phyloP scores from a whole-genome alignment of 129 eudicot genomes.

The Pulicaria dysenterica region DNA sequence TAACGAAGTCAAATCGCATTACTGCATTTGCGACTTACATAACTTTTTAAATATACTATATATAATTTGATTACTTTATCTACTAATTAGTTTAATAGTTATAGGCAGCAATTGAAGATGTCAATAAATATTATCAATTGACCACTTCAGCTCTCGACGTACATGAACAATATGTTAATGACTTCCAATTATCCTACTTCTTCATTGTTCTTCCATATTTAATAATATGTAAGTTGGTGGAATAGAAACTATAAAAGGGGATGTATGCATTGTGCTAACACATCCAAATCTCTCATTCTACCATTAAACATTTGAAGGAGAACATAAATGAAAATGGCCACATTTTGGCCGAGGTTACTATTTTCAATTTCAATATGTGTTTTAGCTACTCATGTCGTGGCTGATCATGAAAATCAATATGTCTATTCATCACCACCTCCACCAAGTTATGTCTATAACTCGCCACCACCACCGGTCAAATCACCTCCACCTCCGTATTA shows the following conservation, averaged over 20 bases:
- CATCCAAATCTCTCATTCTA: constrained; percentile 15
- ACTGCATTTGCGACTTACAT: no score
- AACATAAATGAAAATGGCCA: constrained; percentile 1
- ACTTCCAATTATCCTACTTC: constrained; percentile 18
- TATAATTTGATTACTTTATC: no score
- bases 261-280: background rate
- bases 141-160: constrained; percentile 6
- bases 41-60: no score
- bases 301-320: background rate
- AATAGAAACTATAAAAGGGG: constrained; percentile 24
- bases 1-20: no score
- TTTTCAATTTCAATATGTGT: constrained; percentile 7
- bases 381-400: constrained; percentile 17
- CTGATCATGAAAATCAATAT: constrained; percentile 26
- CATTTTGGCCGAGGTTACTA: constrained; percentile 23
- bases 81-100: no score
- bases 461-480: constrained; percentile 21
- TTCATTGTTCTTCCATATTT: background rate
- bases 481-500: constrained; percentile 14
- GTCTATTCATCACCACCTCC: constrained; percentile 25
- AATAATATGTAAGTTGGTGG: constrained; percentile 1
- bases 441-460: constrained; percentile 16
- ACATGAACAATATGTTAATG: background rate
- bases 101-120: constrained; percentile 2
- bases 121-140: constrained; percentile 7